A percentile compares a stretch with the other conserved stretches of the same genome.
Evolutionary conservation across 768 basidiomycete species (phyloP).

Genomic region (Termitomyces sp.): DNA sequence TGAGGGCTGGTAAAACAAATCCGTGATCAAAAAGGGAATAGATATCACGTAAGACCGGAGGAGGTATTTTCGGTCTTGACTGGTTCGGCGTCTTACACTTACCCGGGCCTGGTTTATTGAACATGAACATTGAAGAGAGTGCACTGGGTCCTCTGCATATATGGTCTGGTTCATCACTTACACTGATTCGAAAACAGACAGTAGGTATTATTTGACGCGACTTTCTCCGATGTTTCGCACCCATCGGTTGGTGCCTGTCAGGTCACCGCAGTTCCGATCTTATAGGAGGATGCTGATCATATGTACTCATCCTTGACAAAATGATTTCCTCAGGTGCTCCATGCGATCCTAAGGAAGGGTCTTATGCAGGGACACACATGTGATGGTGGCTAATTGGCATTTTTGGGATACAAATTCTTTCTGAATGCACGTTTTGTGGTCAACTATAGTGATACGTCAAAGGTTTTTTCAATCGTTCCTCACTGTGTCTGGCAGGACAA

Average conservation of each 20-base stretch:
- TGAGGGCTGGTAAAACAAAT: not conserved
- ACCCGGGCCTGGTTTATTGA: not conserved
- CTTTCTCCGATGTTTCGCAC: slow-evolving; percentile 2
- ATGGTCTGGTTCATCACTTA: not conserved
- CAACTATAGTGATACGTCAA: not conserved
- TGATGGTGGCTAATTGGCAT: slow-evolving; percentile 10
- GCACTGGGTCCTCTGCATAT: not conserved
- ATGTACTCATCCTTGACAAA: slow-evolving; percentile 8
- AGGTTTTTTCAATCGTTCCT: not conserved
- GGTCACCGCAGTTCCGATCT: slow-evolving; percentile 34
- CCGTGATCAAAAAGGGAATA: not conserved
- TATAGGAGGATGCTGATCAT: slow-evolving; percentile 22
- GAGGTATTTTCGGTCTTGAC: not conserved
- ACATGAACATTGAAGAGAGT: not conserved
- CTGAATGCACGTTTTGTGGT: too few species aligned
- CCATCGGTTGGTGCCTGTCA: slow-evolving; percentile 22
- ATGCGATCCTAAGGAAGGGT: not conserved
- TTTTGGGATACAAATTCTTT: not conserved
- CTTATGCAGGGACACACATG: slow-evolving; percentile 6
- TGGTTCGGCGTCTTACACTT: not conserved
- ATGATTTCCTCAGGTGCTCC: slow-evolving; percentile 1
- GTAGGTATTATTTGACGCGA: not conserved
- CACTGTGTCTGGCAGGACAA: not conserved
- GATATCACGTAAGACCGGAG: slow-evolving; percentile 17
- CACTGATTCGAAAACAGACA: not conserved